phyloP scores from a whole-genome alignment of 1,284 basidiomycete species.

The Fomitopsis palustris region DNA sequence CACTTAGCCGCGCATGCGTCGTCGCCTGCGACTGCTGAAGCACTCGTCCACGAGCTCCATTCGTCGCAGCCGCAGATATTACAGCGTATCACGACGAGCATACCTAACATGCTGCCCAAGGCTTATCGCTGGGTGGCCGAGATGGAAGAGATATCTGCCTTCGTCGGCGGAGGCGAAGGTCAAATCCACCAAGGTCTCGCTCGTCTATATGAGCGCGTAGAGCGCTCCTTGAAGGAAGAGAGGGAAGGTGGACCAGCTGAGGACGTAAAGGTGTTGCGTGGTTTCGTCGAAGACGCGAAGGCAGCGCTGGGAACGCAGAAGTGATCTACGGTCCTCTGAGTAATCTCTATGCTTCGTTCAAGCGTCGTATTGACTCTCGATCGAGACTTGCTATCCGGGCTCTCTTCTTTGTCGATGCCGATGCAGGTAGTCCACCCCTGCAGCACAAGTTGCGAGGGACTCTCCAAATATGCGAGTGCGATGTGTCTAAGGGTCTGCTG shows the following conservation, averaged over 20 bases:
- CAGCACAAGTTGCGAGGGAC: no score
- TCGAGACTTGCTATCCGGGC: no score
- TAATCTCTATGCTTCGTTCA: background rate
- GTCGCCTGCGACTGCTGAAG: slow-evolving; percentile 55
- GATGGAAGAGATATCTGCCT: slow-evolving; percentile 57
- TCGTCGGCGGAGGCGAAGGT: slow-evolving; percentile 44
- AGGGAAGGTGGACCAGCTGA: slow-evolving; percentile 25
- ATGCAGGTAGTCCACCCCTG: no score
- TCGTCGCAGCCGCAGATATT: slow-evolving; percentile 45
- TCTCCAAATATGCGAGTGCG: no score
- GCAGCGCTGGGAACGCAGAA: slow-evolving; percentile 13
- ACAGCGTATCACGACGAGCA: slow-evolving; percentile 32
- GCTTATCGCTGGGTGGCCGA: slow-evolving; percentile 59
- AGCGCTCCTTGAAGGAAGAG: slow-evolving; percentile 34
- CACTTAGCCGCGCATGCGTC: slow-evolving; percentile 47
- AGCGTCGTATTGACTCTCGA: background rate
- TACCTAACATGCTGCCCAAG: slow-evolving; percentile 53
- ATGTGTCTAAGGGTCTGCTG: no score
- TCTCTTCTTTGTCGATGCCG: no score
- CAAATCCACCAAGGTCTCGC: slow-evolving; percentile 47
- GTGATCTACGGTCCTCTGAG: background rate
- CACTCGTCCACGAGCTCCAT: slow-evolving; percentile 45
- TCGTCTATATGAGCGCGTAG: slow-evolving; percentile 41
- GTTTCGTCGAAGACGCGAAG: slow-evolving; percentile 45
- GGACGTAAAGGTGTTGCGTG: slow-evolving; percentile 37